Base-by-base conservation (phyloP, 352 stramenopile species). In the Phytopythium montanum region DNA sequence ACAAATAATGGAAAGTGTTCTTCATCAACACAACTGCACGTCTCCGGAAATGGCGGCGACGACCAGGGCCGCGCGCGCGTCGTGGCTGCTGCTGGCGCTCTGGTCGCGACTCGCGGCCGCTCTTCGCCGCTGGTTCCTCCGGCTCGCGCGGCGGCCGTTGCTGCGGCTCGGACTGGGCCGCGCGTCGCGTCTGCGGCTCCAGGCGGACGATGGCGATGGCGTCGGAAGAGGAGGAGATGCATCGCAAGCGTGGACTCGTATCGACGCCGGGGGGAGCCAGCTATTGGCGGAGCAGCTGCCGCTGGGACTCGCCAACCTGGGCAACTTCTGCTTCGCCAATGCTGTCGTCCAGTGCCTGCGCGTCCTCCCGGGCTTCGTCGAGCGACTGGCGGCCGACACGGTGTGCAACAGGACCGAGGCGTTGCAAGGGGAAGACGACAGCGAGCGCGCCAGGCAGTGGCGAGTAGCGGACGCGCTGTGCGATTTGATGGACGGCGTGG, bases 251-350 rank as follows among this genome's bases (percentile, higher is more conserved):
- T 49, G 42, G 42, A 9, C 42, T 7, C 42, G 7, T 5, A 10
- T 49, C 7, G 42, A 49, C 7, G 42, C n/a, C 25, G 55, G 42
- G 9, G 23, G 45, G 13, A 53, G 38, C 10, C 61, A 58, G 56
- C 25, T 60, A 19, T 49, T 33, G 29, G 49, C 9, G 26, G 44
- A 28, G 19, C 38, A 56, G 48, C 16, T 70, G 19, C 70, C 72
- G 44, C 57, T 60, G 1, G 80, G 80, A 10, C 70, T 92, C 1
- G 53, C 65, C n/a, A 93, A 93, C 62, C 74, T 62, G 56, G 79
- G 80, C 59, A 91, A 93, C 46, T 76, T 76, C 52, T 93, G 83
- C 70, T 92, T 92, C 65, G 68, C 87, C 31, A 91, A 87, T 57
- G 76, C 83, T n/a, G 76, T 90, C 16, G 39, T 91, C 21, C 81